phyloP scores from a whole-genome alignment of 2,329 filamentous ascomycete genomes.

The Neonectria neomacrospora region DNA sequence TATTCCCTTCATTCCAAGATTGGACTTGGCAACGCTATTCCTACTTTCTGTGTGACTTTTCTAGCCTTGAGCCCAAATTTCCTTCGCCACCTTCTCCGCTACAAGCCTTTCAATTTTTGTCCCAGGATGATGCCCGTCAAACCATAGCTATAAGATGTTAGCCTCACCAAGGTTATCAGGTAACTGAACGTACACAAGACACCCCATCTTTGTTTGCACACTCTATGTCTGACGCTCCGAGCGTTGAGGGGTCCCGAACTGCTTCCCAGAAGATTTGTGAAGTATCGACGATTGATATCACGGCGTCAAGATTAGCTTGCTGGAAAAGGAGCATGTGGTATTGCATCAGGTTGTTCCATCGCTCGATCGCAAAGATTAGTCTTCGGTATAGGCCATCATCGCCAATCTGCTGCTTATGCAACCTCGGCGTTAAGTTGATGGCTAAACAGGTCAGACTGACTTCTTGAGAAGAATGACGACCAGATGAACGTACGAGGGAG shows the following conservation, averaged over 20 bases:
- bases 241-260: not conserved
- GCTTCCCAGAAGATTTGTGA: not conserved
- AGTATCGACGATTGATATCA: not conserved
- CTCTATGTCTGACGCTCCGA: not conserved
- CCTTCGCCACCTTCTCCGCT: not conserved
- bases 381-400: not conserved
- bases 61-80: not conserved
- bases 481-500: not conserved
- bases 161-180: not conserved
- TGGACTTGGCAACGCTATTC: not conserved
- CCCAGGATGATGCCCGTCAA: slow-evolving; percentile 1
- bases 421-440: not conserved
- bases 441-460: not conserved
- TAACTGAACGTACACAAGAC: not conserved
- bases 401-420: not conserved
- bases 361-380: not conserved
- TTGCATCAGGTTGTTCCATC: not conserved
- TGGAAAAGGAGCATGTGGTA: not conserved
- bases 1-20: not conserved
- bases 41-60: not conserved
- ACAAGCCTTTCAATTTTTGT: not conserved
- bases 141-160: not conserved
- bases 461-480: not conserved
- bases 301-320: not conserved
- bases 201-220: not conserved